Percentiles rank a stretch among this genome's conserved stretches.
Evolutionary conservation across 768 basidiomycete species (phyloP).

Genomic region (Tulasnella sp.): DNA sequence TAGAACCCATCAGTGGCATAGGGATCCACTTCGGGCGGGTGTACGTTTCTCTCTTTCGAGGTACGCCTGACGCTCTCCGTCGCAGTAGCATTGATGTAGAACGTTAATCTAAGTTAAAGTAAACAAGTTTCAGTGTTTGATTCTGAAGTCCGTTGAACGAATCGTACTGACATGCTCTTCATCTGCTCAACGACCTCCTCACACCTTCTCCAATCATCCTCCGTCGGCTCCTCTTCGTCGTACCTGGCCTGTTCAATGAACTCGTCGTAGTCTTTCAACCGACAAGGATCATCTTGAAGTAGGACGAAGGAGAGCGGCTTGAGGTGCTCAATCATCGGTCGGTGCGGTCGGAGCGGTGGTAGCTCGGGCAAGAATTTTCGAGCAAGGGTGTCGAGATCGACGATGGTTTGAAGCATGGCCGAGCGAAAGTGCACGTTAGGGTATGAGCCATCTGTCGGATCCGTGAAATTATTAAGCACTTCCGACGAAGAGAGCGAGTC

Average conservation of each 20-base stretch:
- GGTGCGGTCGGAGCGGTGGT: conserved; percentile 11
- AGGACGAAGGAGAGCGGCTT: conserved; percentile 6
- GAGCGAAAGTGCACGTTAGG: conserved; percentile 8
- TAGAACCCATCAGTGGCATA: neutral
- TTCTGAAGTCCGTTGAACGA: neutral
- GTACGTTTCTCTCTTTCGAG: neutral
- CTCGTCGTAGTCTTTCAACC: neutral
- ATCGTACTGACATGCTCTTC: neutral
- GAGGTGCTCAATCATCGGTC: conserved; percentile 6
- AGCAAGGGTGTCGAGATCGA: conserved; percentile 5
- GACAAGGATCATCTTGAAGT: neutral
- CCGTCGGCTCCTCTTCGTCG: conserved; percentile 12
- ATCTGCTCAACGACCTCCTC: conserved; percentile 9
- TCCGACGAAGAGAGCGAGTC: neutral
- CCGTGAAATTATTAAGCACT: neutral
- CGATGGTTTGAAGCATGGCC: conserved; percentile 13
- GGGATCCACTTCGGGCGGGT: neutral
- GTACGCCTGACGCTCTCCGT: neutral
- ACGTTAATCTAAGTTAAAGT: neutral
- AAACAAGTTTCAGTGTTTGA: neutral
- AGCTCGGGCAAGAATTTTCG: conserved; percentile 11
- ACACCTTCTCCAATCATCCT: conserved; percentile 9
- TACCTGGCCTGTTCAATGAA: conserved; percentile 14
- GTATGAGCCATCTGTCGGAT: conserved; percentile 3
- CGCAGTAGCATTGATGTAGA: conserved; percentile 2